Percentiles rank a stretch among this genome's conserved stretches.
phyloP scores from a whole-genome alignment of 2,329 filamentous ascomycete species.

The Fusarium guadeloupense region DNA sequence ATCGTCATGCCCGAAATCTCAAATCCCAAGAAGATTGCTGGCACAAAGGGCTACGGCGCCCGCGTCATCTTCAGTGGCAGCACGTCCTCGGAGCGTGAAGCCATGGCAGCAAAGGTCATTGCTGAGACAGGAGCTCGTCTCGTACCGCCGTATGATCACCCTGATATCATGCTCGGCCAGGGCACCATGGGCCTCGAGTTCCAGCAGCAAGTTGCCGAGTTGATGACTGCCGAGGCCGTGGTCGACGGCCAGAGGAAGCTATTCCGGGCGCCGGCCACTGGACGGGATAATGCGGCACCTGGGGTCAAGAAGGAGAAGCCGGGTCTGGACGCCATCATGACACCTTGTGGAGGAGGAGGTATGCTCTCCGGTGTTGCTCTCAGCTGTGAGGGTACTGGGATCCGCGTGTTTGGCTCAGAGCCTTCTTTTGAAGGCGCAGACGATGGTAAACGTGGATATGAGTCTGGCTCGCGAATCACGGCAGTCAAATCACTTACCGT shows the following conservation, averaged over 20 bases:
- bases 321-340: constrained; percentile 75
- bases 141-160: constrained; percentile 92
- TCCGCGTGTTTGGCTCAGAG: constrained; percentile 86
- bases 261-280: constrained; percentile 32
- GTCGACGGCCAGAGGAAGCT: constrained; percentile 28
- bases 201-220: constrained; percentile 72
- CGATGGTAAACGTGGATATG: constrained; percentile 78
- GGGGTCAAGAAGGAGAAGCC: constrained; percentile 34
- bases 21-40: constrained; percentile 86
- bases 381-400: constrained; percentile 75
- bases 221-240: constrained; percentile 52
- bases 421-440: constrained; percentile 85
- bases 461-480: constrained; percentile 69
- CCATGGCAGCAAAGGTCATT: constrained; percentile 74
- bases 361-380: constrained; percentile 86
- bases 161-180: constrained; percentile 90
- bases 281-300: constrained; percentile 25
- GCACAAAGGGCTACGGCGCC: constrained; percentile 80
- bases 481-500: constrained; percentile 80
- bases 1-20: constrained; percentile 94
- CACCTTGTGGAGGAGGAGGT: constrained; percentile 88
- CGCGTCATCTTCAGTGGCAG: constrained; percentile 82
- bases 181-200: constrained; percentile 90
- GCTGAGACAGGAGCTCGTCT: constrained; percentile 77
- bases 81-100: constrained; percentile 83